These are phyloP conservation scores for Beta corolliflora DNA, from an alignment of 179 eudicot species.

Conservation along the genomic window DNA sequence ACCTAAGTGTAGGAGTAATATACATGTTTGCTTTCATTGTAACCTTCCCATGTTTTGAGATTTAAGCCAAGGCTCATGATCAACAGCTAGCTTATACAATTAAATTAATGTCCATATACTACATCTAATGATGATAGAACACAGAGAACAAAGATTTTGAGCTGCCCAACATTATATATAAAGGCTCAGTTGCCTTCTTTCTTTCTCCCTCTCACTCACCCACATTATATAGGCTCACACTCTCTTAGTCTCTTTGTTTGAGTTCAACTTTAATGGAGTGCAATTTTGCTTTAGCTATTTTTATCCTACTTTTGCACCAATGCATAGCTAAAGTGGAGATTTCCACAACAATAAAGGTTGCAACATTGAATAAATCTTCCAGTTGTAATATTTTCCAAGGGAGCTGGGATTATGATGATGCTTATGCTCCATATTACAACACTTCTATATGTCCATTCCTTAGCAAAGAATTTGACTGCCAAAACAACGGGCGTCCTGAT, in stretches of 20 bases:
- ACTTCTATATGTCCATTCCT: conserved; percentile 52
- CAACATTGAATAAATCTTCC: conserved; percentile 10
- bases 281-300: neutral
- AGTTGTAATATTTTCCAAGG: conserved; percentile 54
- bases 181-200: neutral
- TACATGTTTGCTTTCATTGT: neutral
- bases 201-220: neutral
- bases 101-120: no score
- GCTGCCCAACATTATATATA: neutral
- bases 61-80: neutral
- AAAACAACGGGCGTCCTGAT: conserved; percentile 54
- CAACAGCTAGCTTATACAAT: no score
- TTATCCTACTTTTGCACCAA: conserved; percentile 17
- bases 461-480: conserved; percentile 46
- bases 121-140: no score
- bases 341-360: neutral
- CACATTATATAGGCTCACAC: neutral
- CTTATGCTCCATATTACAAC: conserved; percentile 44
- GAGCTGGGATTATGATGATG: conserved; percentile 52
- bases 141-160: no score
- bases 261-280: neutral
- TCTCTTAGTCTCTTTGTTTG: no score
- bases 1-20: neutral
- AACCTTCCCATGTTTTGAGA: neutral
- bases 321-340: conserved; percentile 13